Base-by-base conservation (phyloP, 768 basidiomycete genomes). In the Peribolospora kevripleyi region DNA sequence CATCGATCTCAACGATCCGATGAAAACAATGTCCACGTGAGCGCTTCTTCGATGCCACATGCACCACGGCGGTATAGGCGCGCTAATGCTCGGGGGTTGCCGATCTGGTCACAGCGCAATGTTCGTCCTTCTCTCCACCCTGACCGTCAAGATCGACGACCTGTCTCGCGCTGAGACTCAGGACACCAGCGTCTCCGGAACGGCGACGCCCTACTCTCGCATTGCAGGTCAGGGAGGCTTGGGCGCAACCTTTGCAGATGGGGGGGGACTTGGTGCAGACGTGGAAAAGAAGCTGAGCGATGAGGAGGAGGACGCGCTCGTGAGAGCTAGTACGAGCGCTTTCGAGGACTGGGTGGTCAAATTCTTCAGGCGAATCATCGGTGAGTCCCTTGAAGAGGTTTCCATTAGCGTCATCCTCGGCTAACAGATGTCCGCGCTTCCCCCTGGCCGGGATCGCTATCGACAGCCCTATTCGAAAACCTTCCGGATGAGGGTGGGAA, bases 331-430 rank as follows among this genome's bases (percentile, higher is more conserved):
- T 25, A 83, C 84, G 11, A 74, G 76, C 3, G 76, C 74, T 42
- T 83, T 86, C 62, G 76, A 82, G 0, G 81, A 81, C 61, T 86
- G 85, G 85, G 73, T 87, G 6, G 73, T 80, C n/a, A 78, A 73
- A 59, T 84, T 87, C 66, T 73, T 88, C 55, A 76, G 79, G 5
- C 71, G 82, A 49, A 80, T 87, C 7, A 78, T 88, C 42, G 74
- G 25, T 25, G 25, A 25, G 25, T 25, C 25, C 25, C 25, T 25
- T 25, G 25, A 25, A 25, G 25, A 25, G 25, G 25, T 25, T 25
- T 25, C 25, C 25, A 25, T 25, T 25, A 25, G 25, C 25, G 25
- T 25, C 25, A 25, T 25, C 25, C 25, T 25, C 25, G 25, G 25
- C 25, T 25, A 25, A 25, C 25, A 25, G 25, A 25, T 1, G 25